phyloP scores from a whole-genome alignment of 2,329 filamentous ascomycete species.

The Colletotrichum euphorbiae region DNA sequence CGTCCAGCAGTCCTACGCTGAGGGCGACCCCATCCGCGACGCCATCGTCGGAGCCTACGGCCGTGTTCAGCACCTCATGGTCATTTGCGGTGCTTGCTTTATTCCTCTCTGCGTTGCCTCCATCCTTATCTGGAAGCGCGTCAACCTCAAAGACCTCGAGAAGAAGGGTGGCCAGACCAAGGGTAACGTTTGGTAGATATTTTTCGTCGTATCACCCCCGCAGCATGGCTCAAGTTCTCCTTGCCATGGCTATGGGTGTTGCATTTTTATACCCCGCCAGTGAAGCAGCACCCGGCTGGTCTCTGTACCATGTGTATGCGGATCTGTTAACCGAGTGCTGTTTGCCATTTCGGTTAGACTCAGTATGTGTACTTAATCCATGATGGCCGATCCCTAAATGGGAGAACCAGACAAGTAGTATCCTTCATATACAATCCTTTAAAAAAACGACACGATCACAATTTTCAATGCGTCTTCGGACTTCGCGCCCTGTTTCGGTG shows the following conservation, averaged over 20 bases:
- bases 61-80: constrained; percentile 57
- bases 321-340: background rate
- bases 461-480: too few relatives aligned
- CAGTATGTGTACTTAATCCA: constrained; percentile 31
- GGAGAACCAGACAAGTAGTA: constrained; percentile 17
- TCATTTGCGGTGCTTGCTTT: constrained; percentile 50
- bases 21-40: constrained; percentile 53
- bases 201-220: background rate
- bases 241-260: background rate
- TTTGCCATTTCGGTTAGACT: constrained; percentile 1
- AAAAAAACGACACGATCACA: background rate
- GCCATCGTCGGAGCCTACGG: constrained; percentile 61
- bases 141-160: constrained; percentile 54
- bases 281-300: background rate
- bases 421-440: constrained; percentile 4
- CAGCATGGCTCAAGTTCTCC: background rate
- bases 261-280: constrained; percentile 8
- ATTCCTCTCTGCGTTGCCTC: constrained; percentile 50
- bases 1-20: constrained; percentile 52
- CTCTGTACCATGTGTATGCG: background rate
- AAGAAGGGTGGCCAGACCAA: constrained; percentile 49
- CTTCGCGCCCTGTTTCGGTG: too few relatives aligned
- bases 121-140: constrained; percentile 53
- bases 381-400: constrained; percentile 3
- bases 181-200: constrained; percentile 50